These are phyloP conservation scores for Extremus antarcticus DNA, from an alignment of 495 filamentous ascomycete species.

Conservation along the genomic window DNA sequence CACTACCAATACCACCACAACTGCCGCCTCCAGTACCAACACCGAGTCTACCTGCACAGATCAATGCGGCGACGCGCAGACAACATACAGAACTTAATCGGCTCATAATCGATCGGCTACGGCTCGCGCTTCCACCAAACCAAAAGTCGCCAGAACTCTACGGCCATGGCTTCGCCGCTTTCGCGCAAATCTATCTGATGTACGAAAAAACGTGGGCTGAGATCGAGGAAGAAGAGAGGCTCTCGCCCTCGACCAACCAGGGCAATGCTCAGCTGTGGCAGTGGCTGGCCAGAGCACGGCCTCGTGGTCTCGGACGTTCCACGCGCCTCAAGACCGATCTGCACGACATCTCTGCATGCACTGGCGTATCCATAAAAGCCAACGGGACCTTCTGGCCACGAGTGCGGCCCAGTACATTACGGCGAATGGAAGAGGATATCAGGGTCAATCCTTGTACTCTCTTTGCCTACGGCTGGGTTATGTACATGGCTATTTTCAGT, in stretches of 20 bases:
- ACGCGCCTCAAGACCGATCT: constrained; percentile 23
- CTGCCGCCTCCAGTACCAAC: background rate
- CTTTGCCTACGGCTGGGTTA: constrained; percentile 47
- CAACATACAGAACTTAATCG: constrained; percentile 38
- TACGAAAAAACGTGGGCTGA: constrained; percentile 34
- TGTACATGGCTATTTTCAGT: constrained; percentile 50
- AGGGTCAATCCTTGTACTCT: constrained; percentile 38
- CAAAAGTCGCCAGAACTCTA: constrained; percentile 26
- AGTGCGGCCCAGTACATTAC: constrained; percentile 16
- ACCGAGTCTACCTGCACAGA: background rate
- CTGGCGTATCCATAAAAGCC: background rate
- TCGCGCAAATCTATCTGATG: constrained; percentile 36
- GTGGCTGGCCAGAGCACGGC: constrained; percentile 22
- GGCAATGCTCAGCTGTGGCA: constrained; percentile 1
- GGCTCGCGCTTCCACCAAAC: constrained; percentile 37
- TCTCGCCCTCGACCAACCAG: too few species aligned
- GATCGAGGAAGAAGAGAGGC: background rate
- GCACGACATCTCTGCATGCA: constrained; percentile 6
- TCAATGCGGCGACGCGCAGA: constrained; percentile 26
- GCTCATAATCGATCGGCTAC: constrained; percentile 37
- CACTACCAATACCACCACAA: too few species aligned
- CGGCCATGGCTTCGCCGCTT: constrained; percentile 33
- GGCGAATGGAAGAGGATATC: constrained; percentile 29
- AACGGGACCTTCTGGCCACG: background rate
- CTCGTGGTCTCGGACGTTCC: constrained; percentile 20